Percentiles rank a stretch among this genome's conserved stretches.
Conservation (phyloP, 78 protist species). For the Dictyostelium brefeldianum region DNA sequence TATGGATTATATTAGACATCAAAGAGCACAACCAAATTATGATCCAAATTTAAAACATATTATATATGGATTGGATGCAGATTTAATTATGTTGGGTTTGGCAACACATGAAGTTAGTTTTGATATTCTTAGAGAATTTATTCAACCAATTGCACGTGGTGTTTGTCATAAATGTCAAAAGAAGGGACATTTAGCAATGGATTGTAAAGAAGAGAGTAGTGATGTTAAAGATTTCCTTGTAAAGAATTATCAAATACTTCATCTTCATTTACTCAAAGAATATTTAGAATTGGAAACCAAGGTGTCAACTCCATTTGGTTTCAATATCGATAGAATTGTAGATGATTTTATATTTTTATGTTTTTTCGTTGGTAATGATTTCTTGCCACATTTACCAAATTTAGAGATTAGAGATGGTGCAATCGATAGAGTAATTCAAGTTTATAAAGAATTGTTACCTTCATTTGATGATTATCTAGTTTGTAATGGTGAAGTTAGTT, state of each 20-base stretch:
- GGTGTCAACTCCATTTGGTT: conserved; percentile 55
- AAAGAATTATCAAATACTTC: conserved; percentile 60
- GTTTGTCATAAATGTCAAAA: not conserved
- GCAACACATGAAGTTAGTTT: conserved; percentile 98
- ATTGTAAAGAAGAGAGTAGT: not conserved
- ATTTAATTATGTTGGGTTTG: conserved; percentile 97
- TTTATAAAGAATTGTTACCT: conserved; percentile 82
- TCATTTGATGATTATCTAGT: conserved; percentile 59
- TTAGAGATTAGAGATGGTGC: conserved; percentile 96
- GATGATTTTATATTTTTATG: conserved; percentile 98
- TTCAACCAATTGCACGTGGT: conserved; percentile 20
- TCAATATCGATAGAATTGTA: conserved; percentile 93
- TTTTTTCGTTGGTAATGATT: conserved; percentile 99
- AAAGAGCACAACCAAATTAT: conserved; percentile 85
- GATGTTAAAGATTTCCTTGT: conserved; percentile 27
- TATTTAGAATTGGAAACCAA: conserved; percentile 71
- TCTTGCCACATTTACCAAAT: conserved; percentile 98
- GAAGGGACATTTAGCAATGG: not conserved
- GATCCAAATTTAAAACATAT: conserved; percentile 86
- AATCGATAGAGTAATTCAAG: conserved; percentile 84
- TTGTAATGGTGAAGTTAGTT: conserved; percentile 28
- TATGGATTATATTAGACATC: conserved; percentile 93
- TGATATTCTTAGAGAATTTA: conserved; percentile 92
- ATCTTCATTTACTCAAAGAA: conserved; percentile 69
- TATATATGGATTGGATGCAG: conserved; percentile 98